Conservation (phyloP, 345 rosid genomes). For the Populus davidiana region DNA sequence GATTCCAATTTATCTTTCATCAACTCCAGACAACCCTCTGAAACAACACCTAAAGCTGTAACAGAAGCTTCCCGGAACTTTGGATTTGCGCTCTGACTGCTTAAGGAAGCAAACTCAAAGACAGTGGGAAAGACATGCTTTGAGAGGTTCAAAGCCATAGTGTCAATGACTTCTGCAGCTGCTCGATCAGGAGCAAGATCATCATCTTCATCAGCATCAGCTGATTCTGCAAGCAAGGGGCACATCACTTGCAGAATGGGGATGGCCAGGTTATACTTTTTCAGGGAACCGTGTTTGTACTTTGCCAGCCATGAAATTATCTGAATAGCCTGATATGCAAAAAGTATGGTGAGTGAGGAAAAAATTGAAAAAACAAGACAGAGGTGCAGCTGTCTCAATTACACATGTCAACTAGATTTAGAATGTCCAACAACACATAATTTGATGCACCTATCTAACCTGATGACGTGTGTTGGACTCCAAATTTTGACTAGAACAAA, state of each 20-base stretch:
- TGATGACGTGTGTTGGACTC: slow-evolving; percentile 90
- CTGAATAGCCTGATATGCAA: slow-evolving; percentile 82
- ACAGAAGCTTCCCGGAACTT: slow-evolving; percentile 95
- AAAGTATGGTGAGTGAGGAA: slow-evolving; percentile 21
- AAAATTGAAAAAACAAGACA: neutral
- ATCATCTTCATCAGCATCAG: slow-evolving; percentile 71
- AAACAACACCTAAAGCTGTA: slow-evolving; percentile 86
- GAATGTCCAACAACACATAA: slow-evolving; percentile 2
- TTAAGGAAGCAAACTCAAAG: slow-evolving; percentile 78
- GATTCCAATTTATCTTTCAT: slow-evolving; percentile 86
- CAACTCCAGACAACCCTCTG: slow-evolving; percentile 86
- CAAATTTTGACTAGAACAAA: slow-evolving; percentile 78
- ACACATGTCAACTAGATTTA: neutral
- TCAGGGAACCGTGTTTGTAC: slow-evolving; percentile 79
- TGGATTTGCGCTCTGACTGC: slow-evolving; percentile 63
- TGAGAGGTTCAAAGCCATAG: slow-evolving; percentile 86
- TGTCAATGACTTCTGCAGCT: slow-evolving; percentile 99
- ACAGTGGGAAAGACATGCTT: slow-evolving; percentile 81
- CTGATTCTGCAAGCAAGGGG: slow-evolving; percentile 89
- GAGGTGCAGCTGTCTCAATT: slow-evolving; percentile 1
- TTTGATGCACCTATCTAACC: slow-evolving; percentile 40
- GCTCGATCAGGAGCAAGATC: slow-evolving; percentile 99
- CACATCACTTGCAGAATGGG: slow-evolving; percentile 97
- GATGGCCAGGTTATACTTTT: slow-evolving; percentile 72
- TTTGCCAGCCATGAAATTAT: slow-evolving; percentile 98